Percentiles rank a stretch among this genome's conserved stretches.
Conservation (phyloP, 257 asterid species). For the Solanum pennellii region DNA sequence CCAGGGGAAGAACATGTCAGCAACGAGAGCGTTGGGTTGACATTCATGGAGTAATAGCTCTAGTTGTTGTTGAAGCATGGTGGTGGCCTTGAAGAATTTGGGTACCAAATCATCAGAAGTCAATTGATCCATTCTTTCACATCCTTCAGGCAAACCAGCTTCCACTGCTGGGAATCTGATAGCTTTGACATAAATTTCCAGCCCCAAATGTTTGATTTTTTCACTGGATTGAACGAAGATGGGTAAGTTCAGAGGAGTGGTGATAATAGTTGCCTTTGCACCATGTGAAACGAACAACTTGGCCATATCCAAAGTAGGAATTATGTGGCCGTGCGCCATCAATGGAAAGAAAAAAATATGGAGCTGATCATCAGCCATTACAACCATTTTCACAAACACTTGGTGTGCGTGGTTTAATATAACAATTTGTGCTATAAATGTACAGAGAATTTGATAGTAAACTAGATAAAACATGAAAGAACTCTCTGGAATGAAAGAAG, state of each 20-base stretch:
- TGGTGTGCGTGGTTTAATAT: neutral
- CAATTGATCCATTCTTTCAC: neutral
- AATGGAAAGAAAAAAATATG: conserved; percentile 21
- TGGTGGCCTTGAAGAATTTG: neutral
- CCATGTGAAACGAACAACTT: conserved; percentile 12
- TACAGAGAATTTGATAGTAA: neutral
- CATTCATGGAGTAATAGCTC: neutral
- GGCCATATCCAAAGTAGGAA: conserved; percentile 21
- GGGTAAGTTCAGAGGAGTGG: conserved; percentile 2
- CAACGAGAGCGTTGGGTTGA: neutral
- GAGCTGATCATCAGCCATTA: neutral
- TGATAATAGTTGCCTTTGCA: conserved; percentile 5
- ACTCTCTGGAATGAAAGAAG: neutral
- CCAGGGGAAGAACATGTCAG: conserved; percentile 2
- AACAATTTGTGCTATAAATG: too few species aligned
- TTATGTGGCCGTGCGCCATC: conserved; percentile 19
- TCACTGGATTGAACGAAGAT: neutral
- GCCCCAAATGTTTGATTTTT: neutral
- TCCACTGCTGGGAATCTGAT: conserved; percentile 3
- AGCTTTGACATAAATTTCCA: neutral
- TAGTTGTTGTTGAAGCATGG: neutral
- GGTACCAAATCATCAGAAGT: neutral
- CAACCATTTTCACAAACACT: neutral
- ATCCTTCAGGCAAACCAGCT: neutral
- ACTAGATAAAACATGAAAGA: neutral